A percentile compares a stretch with the other conserved stretches of the same genome.
These are phyloP conservation scores for Phytophthora podocarpi DNA, from an alignment of 352 stramenopile species.

Conservation along the genomic window DNA sequence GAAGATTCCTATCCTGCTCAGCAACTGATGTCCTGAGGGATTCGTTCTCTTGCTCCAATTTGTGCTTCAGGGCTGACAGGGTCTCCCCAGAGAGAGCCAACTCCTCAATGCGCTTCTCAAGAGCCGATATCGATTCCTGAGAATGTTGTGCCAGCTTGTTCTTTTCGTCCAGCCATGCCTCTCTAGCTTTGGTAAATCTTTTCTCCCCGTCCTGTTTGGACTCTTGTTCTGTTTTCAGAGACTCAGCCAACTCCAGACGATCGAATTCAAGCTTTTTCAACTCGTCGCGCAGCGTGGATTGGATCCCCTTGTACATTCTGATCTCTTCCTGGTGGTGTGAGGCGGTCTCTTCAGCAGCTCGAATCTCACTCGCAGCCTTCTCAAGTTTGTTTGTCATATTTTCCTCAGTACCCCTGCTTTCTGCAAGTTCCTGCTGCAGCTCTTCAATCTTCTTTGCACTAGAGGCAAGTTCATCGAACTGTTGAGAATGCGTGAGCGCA, in stretches of 20 bases:
- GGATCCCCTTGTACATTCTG: conserved; percentile 34
- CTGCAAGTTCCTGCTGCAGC: conserved; percentile 23
- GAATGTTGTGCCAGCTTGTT: conserved; percentile 17
- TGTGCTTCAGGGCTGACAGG: conserved; percentile 17
- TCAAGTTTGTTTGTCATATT: conserved; percentile 26
- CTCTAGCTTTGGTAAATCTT: conserved; percentile 20
- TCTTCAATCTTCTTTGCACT: conserved; percentile 25
- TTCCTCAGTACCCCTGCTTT: conserved; percentile 8
- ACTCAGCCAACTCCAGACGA: conserved; percentile 30
- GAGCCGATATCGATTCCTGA: conserved; percentile 16
- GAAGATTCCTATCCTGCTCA: conserved; percentile 19
- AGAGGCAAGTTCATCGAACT: conserved; percentile 18
- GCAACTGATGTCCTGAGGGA: conserved; percentile 10
- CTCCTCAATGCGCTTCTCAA: conserved; percentile 29
- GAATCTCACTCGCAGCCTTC: conserved; percentile 21
- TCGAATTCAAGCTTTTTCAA: conserved; percentile 35
- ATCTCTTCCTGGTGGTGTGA: conserved; percentile 27
- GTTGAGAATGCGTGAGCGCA: conserved; percentile 2
- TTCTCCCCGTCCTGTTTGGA: conserved; percentile 30
- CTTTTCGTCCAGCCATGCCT: conserved; percentile 30
- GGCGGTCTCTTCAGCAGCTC: conserved; percentile 21
- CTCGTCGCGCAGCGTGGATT: conserved; percentile 29
- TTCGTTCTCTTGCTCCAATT: conserved; percentile 28
- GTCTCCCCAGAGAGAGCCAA: conserved; percentile 6
- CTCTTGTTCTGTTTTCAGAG: conserved; percentile 36